Evolutionary conservation across 2,329 filamentous ascomycete species (phyloP).

Genomic region (Botrytis elliptica): DNA sequence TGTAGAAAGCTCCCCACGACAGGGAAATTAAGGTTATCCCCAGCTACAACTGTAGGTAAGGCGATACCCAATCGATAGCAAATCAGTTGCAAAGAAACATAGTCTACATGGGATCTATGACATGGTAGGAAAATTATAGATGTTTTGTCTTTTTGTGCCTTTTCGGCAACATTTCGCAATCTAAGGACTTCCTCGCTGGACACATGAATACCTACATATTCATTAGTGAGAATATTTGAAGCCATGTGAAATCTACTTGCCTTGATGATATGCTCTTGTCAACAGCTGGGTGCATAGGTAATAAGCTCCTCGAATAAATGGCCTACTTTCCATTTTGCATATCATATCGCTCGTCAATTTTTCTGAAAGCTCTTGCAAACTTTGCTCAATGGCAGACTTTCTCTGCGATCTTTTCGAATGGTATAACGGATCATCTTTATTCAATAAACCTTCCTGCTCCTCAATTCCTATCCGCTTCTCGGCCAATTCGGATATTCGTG

Average conservation of each 20-base stretch:
- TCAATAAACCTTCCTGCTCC: constrained; percentile 68
- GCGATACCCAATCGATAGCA: constrained; percentile 91
- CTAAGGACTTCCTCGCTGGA: constrained; percentile 90
- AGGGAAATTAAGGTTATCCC: constrained; percentile 95
- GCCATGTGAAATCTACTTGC: constrained; percentile 41
- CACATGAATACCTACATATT: constrained; percentile 70
- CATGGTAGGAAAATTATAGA: constrained; percentile 95
- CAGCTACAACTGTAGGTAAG: constrained; percentile 87
- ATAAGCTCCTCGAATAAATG: constrained; percentile 89
- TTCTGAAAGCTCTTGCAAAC: constrained; percentile 77
- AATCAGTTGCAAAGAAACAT: constrained; percentile 90
- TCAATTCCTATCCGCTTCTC: constrained; percentile 73
- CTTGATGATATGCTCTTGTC: constrained; percentile 92
- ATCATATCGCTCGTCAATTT: constrained; percentile 94
- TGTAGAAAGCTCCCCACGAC: constrained; percentile 87
- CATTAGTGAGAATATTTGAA: neutral
- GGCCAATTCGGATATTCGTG: constrained; percentile 74
- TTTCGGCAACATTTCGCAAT: constrained; percentile 75
- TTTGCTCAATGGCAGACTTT: constrained; percentile 65
- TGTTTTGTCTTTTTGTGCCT: constrained; percentile 82
- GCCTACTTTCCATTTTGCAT: constrained; percentile 96
- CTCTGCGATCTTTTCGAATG: constrained; percentile 52
- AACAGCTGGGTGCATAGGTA: constrained; percentile 85
- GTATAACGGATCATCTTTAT: constrained; percentile 55
- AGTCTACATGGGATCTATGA: constrained; percentile 93